These are phyloP conservation scores for Cryptococcus jaspeensis DNA, from an alignment of 1,284 basidiomycete genomes.

Conservation along the genomic window DNA sequence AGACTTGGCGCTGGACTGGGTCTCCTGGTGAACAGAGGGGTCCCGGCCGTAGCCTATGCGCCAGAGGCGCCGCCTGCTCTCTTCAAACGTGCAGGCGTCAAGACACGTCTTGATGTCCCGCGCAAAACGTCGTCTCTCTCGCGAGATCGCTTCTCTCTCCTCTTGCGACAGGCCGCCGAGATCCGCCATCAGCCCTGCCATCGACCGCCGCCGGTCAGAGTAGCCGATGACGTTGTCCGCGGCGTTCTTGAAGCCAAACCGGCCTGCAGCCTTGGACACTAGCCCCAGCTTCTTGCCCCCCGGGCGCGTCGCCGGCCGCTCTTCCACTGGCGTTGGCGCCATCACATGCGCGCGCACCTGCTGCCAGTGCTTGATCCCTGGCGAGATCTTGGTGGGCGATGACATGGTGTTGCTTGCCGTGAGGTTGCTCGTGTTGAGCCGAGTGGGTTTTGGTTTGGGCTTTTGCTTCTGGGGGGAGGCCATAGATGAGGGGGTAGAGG, in stretches of 20 bases:
- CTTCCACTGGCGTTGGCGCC: constrained; percentile 32
- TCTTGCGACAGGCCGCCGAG: constrained; percentile 28
- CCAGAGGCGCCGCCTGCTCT: constrained; percentile 29
- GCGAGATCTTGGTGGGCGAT: constrained; percentile 32
- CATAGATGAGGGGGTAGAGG: constrained; percentile 15
- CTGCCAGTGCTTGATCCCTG: constrained; percentile 45
- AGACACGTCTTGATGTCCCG: constrained; percentile 41
- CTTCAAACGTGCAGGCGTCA: constrained; percentile 40
- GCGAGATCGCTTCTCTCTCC: constrained; percentile 39
- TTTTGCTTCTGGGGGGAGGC: constrained; percentile 12
- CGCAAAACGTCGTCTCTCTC: constrained; percentile 41
- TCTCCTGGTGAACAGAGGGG: not conserved
- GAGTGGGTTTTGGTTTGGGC: constrained; percentile 26
- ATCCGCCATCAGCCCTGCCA: constrained; percentile 16
- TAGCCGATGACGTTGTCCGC: constrained; percentile 42
- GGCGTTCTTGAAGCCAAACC: constrained; percentile 41
- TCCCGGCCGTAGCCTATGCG: constrained; percentile 13
- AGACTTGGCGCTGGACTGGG: constrained; percentile 7
- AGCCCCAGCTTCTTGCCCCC: constrained; percentile 23
- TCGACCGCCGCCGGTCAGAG: constrained; percentile 27
- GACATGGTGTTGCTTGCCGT: constrained; percentile 3
- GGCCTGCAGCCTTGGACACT: constrained; percentile 40
- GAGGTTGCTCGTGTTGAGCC: constrained; percentile 31
- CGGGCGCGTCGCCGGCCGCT: constrained; percentile 10
- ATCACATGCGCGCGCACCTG: constrained; percentile 44